Conservation (phyloP, 176 grass and related monocot species). For the Canna indica region DNA sequence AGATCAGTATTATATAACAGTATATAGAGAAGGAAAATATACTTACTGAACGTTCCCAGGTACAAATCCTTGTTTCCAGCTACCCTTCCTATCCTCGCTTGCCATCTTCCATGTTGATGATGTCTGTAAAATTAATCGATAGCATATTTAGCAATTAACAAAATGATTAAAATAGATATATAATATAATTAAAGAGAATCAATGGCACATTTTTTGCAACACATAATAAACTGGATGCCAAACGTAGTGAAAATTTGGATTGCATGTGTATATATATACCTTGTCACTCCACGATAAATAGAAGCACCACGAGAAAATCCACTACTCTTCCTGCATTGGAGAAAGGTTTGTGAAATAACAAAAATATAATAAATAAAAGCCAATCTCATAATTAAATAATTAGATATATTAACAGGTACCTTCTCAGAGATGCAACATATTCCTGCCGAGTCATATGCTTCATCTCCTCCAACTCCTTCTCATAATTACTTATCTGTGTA, state of each 20-base stretch:
- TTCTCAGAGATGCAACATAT: slow-evolving; percentile 74
- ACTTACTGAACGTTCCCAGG: slow-evolving; percentile 73
- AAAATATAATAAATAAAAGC: no score
- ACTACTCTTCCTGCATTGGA: slow-evolving; percentile 65
- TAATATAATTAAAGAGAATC: no score
- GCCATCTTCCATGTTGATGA: slow-evolving; percentile 84
- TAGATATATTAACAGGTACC: slow-evolving; percentile 11
- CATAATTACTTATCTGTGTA: slow-evolving; percentile 45
- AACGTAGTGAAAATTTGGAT: no score
- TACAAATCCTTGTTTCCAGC: slow-evolving; percentile 86
- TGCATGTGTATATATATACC: no score
- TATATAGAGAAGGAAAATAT: no score
- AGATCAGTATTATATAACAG: no score
- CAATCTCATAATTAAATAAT: not conserved
- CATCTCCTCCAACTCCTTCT: slow-evolving; percentile 69
- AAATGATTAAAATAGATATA: no score
- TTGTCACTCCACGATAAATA: slow-evolving; percentile 68
- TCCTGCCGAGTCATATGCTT: slow-evolving; percentile 67
- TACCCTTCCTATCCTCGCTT: slow-evolving; percentile 71
- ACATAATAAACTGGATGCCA: no score
- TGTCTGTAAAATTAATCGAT: slow-evolving; percentile 29
- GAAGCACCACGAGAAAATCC: slow-evolving; percentile 70
- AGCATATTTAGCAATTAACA: not conserved
- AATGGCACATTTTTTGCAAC: no score
- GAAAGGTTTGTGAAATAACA: not conserved